Evolutionary conservation across 805 yeast genomes (phyloP).

Genomic region (Teunomyces kruisii): DNA sequence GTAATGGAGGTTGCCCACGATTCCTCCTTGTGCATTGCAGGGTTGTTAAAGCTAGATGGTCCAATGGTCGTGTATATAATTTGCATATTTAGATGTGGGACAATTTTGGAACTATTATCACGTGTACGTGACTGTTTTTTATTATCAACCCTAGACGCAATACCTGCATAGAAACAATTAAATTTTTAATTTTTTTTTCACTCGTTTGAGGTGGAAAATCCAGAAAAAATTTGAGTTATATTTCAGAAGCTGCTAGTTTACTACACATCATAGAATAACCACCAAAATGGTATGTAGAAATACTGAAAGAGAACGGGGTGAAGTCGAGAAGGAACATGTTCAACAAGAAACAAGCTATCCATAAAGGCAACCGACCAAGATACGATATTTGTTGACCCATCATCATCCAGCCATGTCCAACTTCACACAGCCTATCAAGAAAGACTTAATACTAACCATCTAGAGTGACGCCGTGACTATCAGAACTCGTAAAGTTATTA

Average conservation of each 20-base stretch:
- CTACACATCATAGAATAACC: conserved; percentile 13
- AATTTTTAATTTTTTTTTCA: conserved; percentile 4
- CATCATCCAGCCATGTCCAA: conserved; percentile 69
- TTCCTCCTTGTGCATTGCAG: too few species aligned
- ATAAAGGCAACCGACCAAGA: not conserved
- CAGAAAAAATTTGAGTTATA: conserved; percentile 4
- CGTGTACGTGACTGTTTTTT: conserved; percentile 2
- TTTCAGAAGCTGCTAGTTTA: conserved; percentile 5
- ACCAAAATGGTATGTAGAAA: conserved; percentile 18
- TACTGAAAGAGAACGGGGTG: not conserved
- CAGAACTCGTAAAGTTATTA: conserved; percentile 98
- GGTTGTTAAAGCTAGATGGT: too few species aligned
- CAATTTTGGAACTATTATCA: too few species aligned
- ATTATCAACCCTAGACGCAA: not conserved
- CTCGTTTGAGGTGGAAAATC: not conserved
- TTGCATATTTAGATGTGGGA: too few species aligned
- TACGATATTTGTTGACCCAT: conserved; percentile 38
- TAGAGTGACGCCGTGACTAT: conserved; percentile 99
- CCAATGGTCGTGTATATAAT: not conserved
- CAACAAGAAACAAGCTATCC: not conserved
- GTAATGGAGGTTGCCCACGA: too few species aligned
- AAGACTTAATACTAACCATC: conserved; percentile 20
- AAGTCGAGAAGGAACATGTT: conserved; percentile 2
- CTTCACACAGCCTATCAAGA: not conserved
- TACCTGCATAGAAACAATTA: not conserved